Percentiles rank a stretch among this genome's conserved stretches.
phyloP scores from a whole-genome alignment of 2,329 filamentous ascomycete genomes.

The Lachnellula arida region DNA sequence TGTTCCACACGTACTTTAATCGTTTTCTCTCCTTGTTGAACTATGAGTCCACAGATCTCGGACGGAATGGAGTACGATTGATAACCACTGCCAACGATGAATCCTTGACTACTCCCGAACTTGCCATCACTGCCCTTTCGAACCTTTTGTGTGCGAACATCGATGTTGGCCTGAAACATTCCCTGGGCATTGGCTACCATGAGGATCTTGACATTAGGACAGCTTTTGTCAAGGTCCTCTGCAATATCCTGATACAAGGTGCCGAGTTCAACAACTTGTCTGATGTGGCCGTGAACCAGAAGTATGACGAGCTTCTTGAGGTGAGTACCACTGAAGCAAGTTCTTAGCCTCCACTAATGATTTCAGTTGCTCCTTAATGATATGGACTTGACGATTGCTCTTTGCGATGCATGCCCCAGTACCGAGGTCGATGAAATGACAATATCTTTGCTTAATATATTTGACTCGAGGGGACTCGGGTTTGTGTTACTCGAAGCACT shows the following conservation, averaged over 20 bases:
- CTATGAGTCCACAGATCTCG: constrained; percentile 45
- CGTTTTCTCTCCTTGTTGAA: constrained; percentile 63
- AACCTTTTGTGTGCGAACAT: constrained; percentile 68
- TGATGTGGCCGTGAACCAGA: constrained; percentile 62
- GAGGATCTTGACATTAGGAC: constrained; percentile 65
- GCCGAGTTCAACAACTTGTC: constrained; percentile 67
- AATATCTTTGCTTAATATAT: constrained; percentile 64
- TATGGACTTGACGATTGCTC: constrained; percentile 56
- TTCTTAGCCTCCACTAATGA: constrained; percentile 6
- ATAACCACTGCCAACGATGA: constrained; percentile 48
- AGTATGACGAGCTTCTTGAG: constrained; percentile 61
- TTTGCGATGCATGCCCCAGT: constrained; percentile 62
- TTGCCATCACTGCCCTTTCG: constrained; percentile 63
- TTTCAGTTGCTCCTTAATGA: constrained; percentile 55
- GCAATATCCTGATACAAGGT: constrained; percentile 66
- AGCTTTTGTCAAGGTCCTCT: constrained; percentile 65
- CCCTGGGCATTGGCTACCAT: constrained; percentile 65
- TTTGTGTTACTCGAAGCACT: constrained; percentile 61
- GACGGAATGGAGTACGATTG: constrained; percentile 38
- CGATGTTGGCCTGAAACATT: constrained; percentile 66
- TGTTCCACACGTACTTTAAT: constrained; percentile 70
- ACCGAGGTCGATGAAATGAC: constrained; percentile 65
- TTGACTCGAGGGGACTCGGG: constrained; percentile 59
- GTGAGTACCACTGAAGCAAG: constrained; percentile 32
- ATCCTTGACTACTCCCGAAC: constrained; percentile 50